These are phyloP conservation scores for Flammula alnicola DNA, from an alignment of 1,284 basidiomycete genomes.

Conservation along the genomic window DNA sequence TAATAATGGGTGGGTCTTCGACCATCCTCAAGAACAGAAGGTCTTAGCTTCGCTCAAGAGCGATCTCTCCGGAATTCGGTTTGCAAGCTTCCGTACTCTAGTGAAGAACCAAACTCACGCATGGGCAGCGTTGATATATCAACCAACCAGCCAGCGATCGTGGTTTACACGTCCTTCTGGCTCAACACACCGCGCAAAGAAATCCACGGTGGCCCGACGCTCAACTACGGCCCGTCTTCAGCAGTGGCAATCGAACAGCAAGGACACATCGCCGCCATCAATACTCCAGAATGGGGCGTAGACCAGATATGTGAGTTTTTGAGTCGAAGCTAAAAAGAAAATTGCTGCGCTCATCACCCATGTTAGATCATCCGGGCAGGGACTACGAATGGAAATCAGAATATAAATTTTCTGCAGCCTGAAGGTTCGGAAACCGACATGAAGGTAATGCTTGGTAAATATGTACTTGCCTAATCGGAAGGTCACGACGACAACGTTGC, in stretches of 20 bases:
- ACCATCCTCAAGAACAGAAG: constrained; percentile 30
- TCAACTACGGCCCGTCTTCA: constrained; percentile 47
- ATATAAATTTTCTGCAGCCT: constrained; percentile 24
- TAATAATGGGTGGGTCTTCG: constrained; percentile 53
- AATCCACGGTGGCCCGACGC: constrained; percentile 52
- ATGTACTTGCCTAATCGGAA: too few relatives aligned
- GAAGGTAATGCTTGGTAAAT: too few relatives aligned
- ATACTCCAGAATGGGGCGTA: constrained; percentile 56
- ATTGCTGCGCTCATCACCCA: not conserved
- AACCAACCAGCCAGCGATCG: constrained; percentile 54
- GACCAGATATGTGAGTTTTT: constrained; percentile 56
- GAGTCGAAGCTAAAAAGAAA: too few relatives aligned
- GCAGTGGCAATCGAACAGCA: constrained; percentile 63
- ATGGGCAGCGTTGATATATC: constrained; percentile 49
- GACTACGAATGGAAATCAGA: constrained; percentile 20
- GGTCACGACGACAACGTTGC: too few relatives aligned
- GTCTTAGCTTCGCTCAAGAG: constrained; percentile 47
- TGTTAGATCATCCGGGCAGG: constrained; percentile 21
- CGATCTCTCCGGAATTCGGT: constrained; percentile 54
- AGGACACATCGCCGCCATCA: constrained; percentile 59
- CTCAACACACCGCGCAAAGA: constrained; percentile 51
- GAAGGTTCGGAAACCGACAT: too few relatives aligned
- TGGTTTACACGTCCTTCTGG: constrained; percentile 52
- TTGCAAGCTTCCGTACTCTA: not conserved
- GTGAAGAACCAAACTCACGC: not conserved